Evolutionary conservation across 1,284 basidiomycete genomes (phyloP), one percentile per base, ranked within the genome.

Genomic region (Heterobasidion irregulare): DNA sequence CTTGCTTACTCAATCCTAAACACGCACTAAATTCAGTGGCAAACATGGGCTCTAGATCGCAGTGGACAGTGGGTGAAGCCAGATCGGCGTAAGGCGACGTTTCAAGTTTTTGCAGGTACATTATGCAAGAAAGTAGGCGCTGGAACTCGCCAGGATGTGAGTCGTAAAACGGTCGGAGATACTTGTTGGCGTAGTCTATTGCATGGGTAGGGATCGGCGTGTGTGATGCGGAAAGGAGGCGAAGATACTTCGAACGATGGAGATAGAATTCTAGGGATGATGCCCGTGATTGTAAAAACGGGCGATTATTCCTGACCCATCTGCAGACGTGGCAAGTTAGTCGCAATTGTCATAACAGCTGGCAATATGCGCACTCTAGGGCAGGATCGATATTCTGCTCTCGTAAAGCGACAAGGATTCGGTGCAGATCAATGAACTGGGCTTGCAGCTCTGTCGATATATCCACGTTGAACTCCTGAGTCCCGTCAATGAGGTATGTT

Each of bases 21-120:
- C 79, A 82, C 4, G 92, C 86, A 67, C 94, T 97, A 64, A 90
- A 98, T 64, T 97, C 95, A 60, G 84, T 86, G 26, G 85, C 84
- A 67, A 98, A 96, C 62, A 92, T 74, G 3, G 86, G 83, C 60
- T 89, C 85, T 18, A 98, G 74, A 54, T 91, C 86, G 16, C 80
- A 75, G 64, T 93, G 89, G 9, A 92, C 67, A 1, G 79, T 76
- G 0, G 84, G 81, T 0, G 78, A 80, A 0, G 83, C 81, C 32
- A 94, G 73, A 59, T 92, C 84, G 16, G 82, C 77, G 63, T 94
- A 94, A 0, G 87, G 85, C 1, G 89, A 92, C 8, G 64, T 69
- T 56, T 84, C 75, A 34, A 91, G 73, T 52, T 75, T 80, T 1
- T 91, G 89, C 32, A 92, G 75, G 68, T 84, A 96, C 9, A 82